Conservation (phyloP, 2,329 filamentous ascomycete species). For the Clonostachys sp. region DNA sequence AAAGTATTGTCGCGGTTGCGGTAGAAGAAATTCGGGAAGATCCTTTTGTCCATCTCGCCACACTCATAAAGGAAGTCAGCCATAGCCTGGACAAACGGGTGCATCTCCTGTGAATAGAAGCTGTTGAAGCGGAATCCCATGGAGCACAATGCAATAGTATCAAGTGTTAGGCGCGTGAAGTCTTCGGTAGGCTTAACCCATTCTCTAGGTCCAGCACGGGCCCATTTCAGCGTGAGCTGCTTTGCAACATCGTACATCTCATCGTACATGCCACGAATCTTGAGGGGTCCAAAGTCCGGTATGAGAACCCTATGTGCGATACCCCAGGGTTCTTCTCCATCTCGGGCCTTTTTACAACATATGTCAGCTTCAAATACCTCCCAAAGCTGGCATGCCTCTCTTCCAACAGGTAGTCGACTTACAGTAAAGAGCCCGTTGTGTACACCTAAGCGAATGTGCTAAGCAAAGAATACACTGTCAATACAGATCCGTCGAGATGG, state of each 20-base stretch:
- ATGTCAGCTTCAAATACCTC: too few species aligned
- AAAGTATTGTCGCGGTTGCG: slow-evolving; percentile 32
- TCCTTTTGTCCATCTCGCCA: slow-evolving; percentile 30
- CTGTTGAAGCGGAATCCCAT: slow-evolving; percentile 57
- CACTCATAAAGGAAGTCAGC: not conserved
- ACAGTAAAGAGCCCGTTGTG: slow-evolving; percentile 20
- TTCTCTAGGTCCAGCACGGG: slow-evolving; percentile 29
- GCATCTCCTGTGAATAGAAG: slow-evolving; percentile 43
- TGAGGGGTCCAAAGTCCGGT: slow-evolving; percentile 60
- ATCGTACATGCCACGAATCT: slow-evolving; percentile 52
- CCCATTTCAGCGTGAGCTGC: slow-evolving; percentile 52
- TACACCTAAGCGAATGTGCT: slow-evolving; percentile 46
- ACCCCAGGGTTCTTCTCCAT: slow-evolving; percentile 20
- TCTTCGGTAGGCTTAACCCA: slow-evolving; percentile 49
- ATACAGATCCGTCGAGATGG: slow-evolving; percentile 32
- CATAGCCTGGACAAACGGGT: slow-evolving; percentile 3
- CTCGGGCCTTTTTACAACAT: not conserved
- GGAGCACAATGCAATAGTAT: slow-evolving; percentile 54
- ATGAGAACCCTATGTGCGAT: slow-evolving; percentile 58
- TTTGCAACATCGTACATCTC: slow-evolving; percentile 48
- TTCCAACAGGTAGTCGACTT: not conserved
- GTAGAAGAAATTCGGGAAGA: slow-evolving; percentile 40
- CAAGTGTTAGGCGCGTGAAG: slow-evolving; percentile 56
- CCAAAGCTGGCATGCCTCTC: not conserved
- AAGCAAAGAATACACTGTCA: slow-evolving; percentile 16